Evolutionary conservation across 495 filamentous ascomycete genomes (phyloP).

Genomic region (Xylaria castorea): DNA sequence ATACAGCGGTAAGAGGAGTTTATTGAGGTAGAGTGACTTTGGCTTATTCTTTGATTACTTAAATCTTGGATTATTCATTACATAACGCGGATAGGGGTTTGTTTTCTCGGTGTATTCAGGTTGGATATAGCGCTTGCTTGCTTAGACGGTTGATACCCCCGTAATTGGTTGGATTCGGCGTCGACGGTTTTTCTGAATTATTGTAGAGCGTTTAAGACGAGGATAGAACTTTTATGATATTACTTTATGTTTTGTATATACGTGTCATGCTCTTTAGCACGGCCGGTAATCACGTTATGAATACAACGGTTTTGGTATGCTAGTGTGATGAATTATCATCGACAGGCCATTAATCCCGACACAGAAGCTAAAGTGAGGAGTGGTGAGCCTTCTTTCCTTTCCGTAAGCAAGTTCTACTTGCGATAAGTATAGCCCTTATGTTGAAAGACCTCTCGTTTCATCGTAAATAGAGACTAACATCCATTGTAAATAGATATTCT

Average conservation of each 20-base stretch:
- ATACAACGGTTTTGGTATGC: no score
- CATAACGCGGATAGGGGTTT: not conserved
- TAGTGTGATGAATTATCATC: no score
- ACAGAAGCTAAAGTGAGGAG: no score
- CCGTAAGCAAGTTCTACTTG: no score
- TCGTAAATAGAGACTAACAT: no score
- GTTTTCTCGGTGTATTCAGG: not conserved
- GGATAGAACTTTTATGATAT: not conserved
- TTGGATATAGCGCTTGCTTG: not conserved
- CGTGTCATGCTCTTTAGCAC: no score
- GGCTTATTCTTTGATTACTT: not conserved
- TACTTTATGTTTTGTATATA: not conserved
- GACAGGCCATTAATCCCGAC: no score
- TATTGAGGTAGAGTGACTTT: not conserved
- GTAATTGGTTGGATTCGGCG: conserved; percentile 15
- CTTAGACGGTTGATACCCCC: conserved; percentile 21
- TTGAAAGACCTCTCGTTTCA: no score
- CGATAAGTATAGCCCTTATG: no score
- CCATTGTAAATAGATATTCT: no score
- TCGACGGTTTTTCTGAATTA: not conserved
- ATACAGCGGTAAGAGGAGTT: not conserved
- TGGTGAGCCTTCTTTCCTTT: no score
- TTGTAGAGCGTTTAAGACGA: not conserved
- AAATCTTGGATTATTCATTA: not conserved
- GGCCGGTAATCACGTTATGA: no score